Evolutionary conservation across 2,329 filamentous ascomycete species (phyloP).

Genomic region (Aspergillus neotritici): DNA sequence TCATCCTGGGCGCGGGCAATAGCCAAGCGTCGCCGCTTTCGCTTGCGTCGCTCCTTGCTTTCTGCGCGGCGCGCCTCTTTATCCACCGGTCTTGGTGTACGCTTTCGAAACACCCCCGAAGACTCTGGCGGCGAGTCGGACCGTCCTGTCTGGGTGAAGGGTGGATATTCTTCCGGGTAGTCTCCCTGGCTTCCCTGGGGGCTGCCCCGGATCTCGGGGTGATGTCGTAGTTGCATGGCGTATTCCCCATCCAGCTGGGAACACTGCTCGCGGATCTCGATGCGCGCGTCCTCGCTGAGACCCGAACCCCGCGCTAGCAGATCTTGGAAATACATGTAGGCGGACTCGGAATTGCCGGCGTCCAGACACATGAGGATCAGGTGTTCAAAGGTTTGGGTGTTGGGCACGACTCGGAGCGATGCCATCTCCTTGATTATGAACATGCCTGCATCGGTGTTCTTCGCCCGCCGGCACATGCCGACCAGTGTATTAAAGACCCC

Average conservation of each 20-base stretch:
- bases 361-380: conserved; percentile 54
- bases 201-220: conserved; percentile 22
- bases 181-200: background rate
- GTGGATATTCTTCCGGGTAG: conserved; percentile 2
- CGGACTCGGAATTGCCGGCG: conserved; percentile 30
- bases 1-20: conserved; percentile 15
- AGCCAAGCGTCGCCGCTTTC: conserved; percentile 15
- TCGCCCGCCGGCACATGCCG: conserved; percentile 41
- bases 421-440: conserved; percentile 60
- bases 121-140: conserved; percentile 1
- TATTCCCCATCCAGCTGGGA: conserved; percentile 24
- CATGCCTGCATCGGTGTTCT: conserved; percentile 52
- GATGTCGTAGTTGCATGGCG: conserved; percentile 26
- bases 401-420: conserved; percentile 49
- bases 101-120: conserved; percentile 1
- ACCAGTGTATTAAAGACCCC: conserved; percentile 58
- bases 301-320: conserved; percentile 26
- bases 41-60: conserved; percentile 19
- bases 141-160: background rate
- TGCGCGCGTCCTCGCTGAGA: conserved; percentile 20
- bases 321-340: conserved; percentile 36
- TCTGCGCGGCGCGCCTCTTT: conserved; percentile 12
- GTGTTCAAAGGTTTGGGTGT: conserved; percentile 57
- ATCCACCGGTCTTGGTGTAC: conserved; percentile 2
- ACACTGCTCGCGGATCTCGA: conserved; percentile 27